Evolutionary conservation across 495 filamentous ascomycete species (phyloP), one percentile per base, ranked within the genome.

Genomic region (Penicillium goetzii): DNA sequence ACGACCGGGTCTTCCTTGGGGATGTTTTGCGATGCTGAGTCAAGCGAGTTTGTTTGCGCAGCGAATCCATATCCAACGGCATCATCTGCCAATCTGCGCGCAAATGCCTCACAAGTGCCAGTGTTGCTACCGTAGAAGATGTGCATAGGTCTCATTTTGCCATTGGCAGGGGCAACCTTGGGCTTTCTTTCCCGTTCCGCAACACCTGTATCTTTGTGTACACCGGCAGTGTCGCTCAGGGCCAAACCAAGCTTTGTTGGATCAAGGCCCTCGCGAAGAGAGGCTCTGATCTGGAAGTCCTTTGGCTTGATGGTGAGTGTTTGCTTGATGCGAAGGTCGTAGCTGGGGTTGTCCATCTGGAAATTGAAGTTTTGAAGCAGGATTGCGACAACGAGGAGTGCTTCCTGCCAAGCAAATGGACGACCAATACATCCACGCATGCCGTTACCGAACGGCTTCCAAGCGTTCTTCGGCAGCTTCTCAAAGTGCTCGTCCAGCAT

Each of bases 251-350:
- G 77, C 7, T 81, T 76, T 0, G 83, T 85, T 3, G 86, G 79
- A 15, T 87, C 83, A 33, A 88, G 68, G 0, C 86, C 84, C 28
- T 86, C 71, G 10, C 90, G 80, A 0, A 90, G 73, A 1, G 73
- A 81, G 9, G 89, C 90, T 26, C 80, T 85, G 79, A 95, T 91
- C 53, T 81, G 82, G 72, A 93, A 89, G 50, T 84, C 86, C 58
- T 88, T 86, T 0, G 91, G 91, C 71, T 93, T 95, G 71, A 90
- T 84, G 0, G 90, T 92, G 11, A 92, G 77, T 0, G 89, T 91
- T 71, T 90, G 84, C 70, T 89, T 90, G 65, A 90, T 74, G 60
- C 80, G 80, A 9, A 89, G 64, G 40, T 77, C 69, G 62, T 90
- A 90, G 28, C 64, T 72, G 4, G 81, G 79, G 66, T 89, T 82